phyloP scores from a whole-genome alignment of 352 stramenopile genomes.

The Globisporangium nagaii region DNA sequence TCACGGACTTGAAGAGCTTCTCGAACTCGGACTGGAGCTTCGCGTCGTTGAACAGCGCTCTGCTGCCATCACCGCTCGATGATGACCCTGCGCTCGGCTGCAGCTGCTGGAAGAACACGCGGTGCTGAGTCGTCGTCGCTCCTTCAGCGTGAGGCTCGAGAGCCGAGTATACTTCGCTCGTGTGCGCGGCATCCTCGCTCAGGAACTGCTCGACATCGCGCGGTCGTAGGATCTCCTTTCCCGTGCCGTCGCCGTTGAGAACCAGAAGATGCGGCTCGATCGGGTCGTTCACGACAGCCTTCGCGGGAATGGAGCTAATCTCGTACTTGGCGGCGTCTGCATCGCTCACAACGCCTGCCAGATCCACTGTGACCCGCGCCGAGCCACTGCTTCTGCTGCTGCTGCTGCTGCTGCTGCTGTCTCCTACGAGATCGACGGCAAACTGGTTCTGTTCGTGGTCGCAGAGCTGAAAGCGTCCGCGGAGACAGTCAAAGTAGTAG shows the following conservation, averaged over 20 bases:
- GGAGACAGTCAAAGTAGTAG: constrained; percentile 70
- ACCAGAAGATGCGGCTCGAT: constrained; percentile 71
- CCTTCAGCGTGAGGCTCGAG: background rate
- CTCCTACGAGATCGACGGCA: constrained; percentile 30
- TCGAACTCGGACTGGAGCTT: constrained; percentile 29
- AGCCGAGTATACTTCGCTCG: background rate
- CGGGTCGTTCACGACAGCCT: constrained; percentile 67
- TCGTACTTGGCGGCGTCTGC: constrained; percentile 40
- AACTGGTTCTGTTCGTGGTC: constrained; percentile 77
- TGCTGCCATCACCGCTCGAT: background rate
- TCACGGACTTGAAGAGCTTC: constrained; percentile 30
- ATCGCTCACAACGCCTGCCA: constrained; percentile 57
- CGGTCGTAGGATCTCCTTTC: constrained; percentile 47
- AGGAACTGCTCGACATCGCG: constrained; percentile 35
- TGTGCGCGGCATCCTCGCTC: background rate
- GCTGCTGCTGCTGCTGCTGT: background rate
- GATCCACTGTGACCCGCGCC: constrained; percentile 31
- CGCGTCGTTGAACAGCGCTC: constrained; percentile 32
- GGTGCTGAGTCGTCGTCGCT: background rate
- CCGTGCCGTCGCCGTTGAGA: constrained; percentile 70
- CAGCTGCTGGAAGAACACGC: constrained; percentile 11
- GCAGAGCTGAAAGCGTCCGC: constrained; percentile 45
- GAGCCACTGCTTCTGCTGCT: background rate
- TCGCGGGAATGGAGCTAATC: constrained; percentile 42
- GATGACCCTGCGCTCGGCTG: background rate